Evolutionary conservation across 164 flowering plant species (phyloP).

Genomic region (Chloranthus sessilifolius): DNA sequence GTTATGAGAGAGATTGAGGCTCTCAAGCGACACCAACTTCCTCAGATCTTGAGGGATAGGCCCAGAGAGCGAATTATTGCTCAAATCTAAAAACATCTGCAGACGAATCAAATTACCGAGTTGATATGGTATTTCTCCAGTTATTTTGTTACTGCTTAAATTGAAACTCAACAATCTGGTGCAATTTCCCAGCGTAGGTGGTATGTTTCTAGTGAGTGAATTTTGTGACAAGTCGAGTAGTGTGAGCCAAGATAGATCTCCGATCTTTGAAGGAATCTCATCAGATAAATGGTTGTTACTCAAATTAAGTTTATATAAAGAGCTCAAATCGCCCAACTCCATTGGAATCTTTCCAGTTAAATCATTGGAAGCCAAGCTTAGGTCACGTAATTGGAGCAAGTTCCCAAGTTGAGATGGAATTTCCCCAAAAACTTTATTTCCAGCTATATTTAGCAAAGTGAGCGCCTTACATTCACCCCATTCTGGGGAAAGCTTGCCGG

Average conservation of each 20-base stretch:
- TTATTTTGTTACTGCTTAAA: constrained; percentile 33
- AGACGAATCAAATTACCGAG: constrained; percentile 33
- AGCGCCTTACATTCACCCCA: constrained; percentile 9
- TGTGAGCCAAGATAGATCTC: constrained; percentile 16
- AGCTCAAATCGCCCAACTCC: constrained; percentile 1
- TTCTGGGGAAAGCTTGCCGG: constrained; percentile 8
- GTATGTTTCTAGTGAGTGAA: constrained; percentile 36
- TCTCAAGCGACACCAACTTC: constrained; percentile 19
- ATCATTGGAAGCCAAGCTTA: constrained; percentile 9
- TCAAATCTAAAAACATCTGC: constrained; percentile 41
- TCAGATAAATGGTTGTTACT: constrained; percentile 10
- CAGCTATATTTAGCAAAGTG: constrained; percentile 1
- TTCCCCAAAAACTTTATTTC: constrained; percentile 3
- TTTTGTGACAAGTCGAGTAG: constrained; percentile 29
- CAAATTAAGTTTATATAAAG: constrained; percentile 7
- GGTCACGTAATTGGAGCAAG: background rate
- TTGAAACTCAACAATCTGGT: constrained; percentile 17
- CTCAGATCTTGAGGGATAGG: constrained; percentile 33
- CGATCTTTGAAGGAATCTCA: constrained; percentile 18
- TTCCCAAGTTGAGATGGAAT: constrained; percentile 5
- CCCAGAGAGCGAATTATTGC: constrained; percentile 49
- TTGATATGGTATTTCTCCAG: constrained; percentile 39
- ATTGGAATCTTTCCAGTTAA: constrained; percentile 8
- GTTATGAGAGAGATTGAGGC: constrained; percentile 7
- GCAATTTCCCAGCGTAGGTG: constrained; percentile 26